phyloP scores from a whole-genome alignment of 176 grass and related monocot genomes.

The Guadua angustifolia region DNA sequence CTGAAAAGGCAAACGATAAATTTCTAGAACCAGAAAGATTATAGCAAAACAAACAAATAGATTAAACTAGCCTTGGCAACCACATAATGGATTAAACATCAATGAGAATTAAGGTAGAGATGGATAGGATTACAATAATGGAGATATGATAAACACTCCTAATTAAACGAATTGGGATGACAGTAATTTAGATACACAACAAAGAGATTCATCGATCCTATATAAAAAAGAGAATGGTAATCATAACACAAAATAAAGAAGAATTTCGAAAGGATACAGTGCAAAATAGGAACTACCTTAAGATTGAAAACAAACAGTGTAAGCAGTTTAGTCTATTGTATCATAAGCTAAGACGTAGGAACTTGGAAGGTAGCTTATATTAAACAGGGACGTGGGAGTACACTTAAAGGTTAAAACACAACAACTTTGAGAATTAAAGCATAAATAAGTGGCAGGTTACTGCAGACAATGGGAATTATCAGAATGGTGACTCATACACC shows the following conservation, averaged over 20 bases:
- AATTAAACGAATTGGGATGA: background rate
- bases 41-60: background rate
- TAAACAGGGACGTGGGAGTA: background rate
- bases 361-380: background rate
- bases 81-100: background rate
- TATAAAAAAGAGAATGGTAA: constrained; percentile 7
- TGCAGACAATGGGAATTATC: background rate
- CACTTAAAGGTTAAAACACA: background rate
- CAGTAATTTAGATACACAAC: background rate
- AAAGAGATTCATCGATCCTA: background rate
- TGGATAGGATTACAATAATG: background rate
- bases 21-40: constrained; percentile 18
- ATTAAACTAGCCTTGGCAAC: constrained; percentile 2
- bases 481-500: background rate
- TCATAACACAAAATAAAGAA: background rate
- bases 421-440: background rate
- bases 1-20: constrained; percentile 52
- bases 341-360: background rate
- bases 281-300: constrained; percentile 5
- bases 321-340: background rate
- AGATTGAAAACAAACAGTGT: background rate
- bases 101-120: background rate
- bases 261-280: background rate
- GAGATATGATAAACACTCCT: constrained; percentile 21
- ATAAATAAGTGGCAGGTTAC: background rate